Evolutionary conservation across 805 yeast genomes (phyloP), one percentile per base, ranked within the genome.

Genomic region (Spathaspora hagerdaliae): DNA sequence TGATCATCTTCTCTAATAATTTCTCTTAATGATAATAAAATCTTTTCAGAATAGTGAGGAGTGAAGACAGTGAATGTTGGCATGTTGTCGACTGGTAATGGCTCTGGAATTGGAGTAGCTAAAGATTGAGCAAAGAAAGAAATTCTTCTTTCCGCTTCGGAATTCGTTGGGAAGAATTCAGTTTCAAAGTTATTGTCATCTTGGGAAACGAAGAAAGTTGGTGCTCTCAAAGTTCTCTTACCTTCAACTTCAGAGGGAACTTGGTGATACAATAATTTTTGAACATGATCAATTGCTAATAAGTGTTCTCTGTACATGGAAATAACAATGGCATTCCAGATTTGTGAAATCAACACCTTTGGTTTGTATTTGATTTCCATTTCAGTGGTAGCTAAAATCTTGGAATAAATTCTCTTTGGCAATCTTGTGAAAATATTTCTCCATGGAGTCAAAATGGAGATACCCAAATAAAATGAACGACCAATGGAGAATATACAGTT

Each of bases 241-340:
- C 99, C 99, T 73, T 94, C 98, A 65, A 91, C 79, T 73, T 94
- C 98, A 51, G 96, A 85, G 45, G 99, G 98, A 61, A 94, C 98
- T 78, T 94, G 99, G 69, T 94, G 99, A 71, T 94, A 94, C 56
- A 94, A 79, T 69, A 94, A 79, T 74, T 88, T 92, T 74, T 94
- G 99, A 53, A 94, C 99, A 66, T 94, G 99, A 68, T 94, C 99
- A 68, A 95, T 92, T 27, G 99, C 98, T 57, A 94, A 74, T 69
- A 94, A 77, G 70, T 94, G 99, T 74, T 94, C 99, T 77, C 99
- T 89, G 83, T 94, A 95, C 99, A 94, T 94, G 48, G 99, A 92
- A 59, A 94, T 94, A 55, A 94, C 95, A 70, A 94, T 87, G 45
- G 99, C 99, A 66, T 94, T 94, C 99, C 99, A 94, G 58, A 95